These are phyloP conservation scores for Agrostemma githago DNA, from an alignment of 148 eudicot species.

Conservation along the genomic window DNA sequence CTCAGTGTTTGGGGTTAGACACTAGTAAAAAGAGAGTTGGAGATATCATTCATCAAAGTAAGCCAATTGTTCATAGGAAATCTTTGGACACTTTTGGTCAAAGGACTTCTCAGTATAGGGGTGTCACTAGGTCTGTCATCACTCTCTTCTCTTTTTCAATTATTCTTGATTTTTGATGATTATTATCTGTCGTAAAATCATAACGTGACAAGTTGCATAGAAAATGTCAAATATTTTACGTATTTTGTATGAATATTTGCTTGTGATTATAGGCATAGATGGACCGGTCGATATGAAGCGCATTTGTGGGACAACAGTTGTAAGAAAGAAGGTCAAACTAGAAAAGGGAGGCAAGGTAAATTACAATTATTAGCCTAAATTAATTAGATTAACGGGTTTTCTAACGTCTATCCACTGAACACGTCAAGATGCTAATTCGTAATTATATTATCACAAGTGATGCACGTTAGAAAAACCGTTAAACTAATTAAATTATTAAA, in stretches of 20 bases:
- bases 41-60: constrained; percentile 42
- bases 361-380: constrained; percentile 5
- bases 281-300: constrained; percentile 51
- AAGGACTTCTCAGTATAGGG: constrained; percentile 94
- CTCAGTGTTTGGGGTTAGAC: constrained; percentile 36
- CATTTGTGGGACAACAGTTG: constrained; percentile 58
- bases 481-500: not conserved
- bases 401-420: no score
- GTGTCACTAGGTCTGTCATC: constrained; percentile 70
- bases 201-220: no score
- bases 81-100: constrained; percentile 95
- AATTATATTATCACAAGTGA: no score
- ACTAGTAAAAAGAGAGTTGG: constrained; percentile 57
- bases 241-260: no score
- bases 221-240: no score
- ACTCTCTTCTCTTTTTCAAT: not conserved
- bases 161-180: not conserved
- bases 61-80: constrained; percentile 84
- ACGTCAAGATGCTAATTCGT: no score
- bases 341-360: constrained; percentile 93
- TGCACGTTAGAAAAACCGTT: no score
- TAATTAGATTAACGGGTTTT: no score
- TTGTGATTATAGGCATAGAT: constrained; percentile 56
- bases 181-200: not conserved
- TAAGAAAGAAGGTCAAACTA: constrained; percentile 92